phyloP scores from a whole-genome alignment of 768 basidiomycete species.

The Atractiella rhizophila region DNA sequence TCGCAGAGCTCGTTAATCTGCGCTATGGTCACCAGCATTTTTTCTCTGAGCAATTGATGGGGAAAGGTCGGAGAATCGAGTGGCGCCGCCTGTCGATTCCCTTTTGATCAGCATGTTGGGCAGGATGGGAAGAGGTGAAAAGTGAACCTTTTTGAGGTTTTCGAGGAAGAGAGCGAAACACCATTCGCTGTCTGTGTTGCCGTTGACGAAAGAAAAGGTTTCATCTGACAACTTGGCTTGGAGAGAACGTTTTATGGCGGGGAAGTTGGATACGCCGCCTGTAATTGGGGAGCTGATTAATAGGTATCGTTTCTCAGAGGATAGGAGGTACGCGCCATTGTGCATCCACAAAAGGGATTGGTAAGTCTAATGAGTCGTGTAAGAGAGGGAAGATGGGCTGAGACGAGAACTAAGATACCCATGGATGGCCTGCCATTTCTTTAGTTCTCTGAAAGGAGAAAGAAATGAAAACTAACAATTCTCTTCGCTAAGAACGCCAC shows the following conservation, averaged over 20 bases:
- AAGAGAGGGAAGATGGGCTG: too few species aligned
- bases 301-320: neutral
- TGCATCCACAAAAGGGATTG: constrained; percentile 63
- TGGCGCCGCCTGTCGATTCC: constrained; percentile 42
- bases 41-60: constrained; percentile 41
- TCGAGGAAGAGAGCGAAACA: constrained; percentile 70
- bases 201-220: constrained; percentile 61
- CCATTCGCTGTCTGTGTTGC: constrained; percentile 97
- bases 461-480: constrained; percentile 30
- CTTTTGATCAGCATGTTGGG: constrained; percentile 1
- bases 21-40: constrained; percentile 70
- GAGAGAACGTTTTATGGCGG: constrained; percentile 48
- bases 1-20: constrained; percentile 50
- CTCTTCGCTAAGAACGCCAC: constrained; percentile 67
- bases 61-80: constrained; percentile 51
- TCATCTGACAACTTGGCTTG: constrained; percentile 54
- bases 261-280: constrained; percentile 70
- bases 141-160: too few species aligned
- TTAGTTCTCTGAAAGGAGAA: neutral
- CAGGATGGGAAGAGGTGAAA: constrained; percentile 2
- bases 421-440: neutral
- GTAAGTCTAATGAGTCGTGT: constrained; percentile 62
- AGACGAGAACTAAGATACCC: constrained; percentile 2
- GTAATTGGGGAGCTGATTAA: constrained; percentile 28
- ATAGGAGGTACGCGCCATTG: constrained; percentile 9